These are phyloP conservation scores for Boechera retrofracta DNA, from an alignment of 345 rosid genomes.

Conservation along the genomic window DNA sequence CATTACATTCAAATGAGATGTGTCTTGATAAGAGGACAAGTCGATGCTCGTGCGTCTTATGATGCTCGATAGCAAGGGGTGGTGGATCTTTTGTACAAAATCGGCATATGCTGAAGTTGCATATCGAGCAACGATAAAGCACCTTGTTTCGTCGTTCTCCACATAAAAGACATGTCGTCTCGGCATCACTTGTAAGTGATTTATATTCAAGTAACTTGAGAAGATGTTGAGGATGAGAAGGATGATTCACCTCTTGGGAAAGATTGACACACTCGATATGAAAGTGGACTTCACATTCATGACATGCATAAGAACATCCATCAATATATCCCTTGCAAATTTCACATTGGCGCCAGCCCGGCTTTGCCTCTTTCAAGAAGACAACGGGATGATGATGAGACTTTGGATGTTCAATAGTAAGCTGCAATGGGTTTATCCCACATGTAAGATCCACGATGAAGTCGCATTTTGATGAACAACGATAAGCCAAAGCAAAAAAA, in stretches of 20 bases:
- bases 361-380: not conserved
- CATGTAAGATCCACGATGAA: not conserved
- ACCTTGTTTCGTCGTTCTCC: not conserved
- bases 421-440: constrained; percentile 1
- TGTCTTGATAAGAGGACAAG: constrained; percentile 7
- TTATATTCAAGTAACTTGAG: not conserved
- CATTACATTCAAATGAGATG: constrained; percentile 16
- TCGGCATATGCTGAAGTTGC: not conserved
- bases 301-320: constrained; percentile 9
- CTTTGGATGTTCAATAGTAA: not conserved
- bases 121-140: constrained; percentile 14
- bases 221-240: constrained; percentile 26
- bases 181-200: not conserved
- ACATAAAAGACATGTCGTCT: constrained; percentile 17
- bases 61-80: not conserved
- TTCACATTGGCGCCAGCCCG: not conserved
- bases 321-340: not conserved
- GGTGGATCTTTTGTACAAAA: constrained; percentile 14
- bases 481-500: not conserved
- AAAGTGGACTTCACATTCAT: not conserved
- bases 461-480: constrained; percentile 4
- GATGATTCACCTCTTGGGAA: not conserved
- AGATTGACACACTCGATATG: constrained; percentile 2
- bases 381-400: constrained; percentile 15
- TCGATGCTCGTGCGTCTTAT: constrained; percentile 12